Evolutionary conservation across 495 filamentous ascomycete genomes (phyloP), one percentile per base, ranked within the genome.

Genomic region (Penicillium canescens): DNA sequence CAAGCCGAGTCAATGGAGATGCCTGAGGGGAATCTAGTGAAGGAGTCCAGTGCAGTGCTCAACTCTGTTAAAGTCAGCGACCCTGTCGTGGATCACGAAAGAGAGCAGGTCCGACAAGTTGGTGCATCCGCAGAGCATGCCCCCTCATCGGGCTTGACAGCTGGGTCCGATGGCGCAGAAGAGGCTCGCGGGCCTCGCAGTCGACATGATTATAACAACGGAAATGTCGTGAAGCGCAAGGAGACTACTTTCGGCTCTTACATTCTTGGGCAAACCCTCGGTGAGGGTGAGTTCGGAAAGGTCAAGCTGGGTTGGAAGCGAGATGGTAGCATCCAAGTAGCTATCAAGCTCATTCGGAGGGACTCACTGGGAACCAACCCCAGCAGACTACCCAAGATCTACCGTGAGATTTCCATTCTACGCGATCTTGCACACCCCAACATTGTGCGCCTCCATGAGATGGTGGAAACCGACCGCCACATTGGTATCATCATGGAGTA

Each of bases 251-350:
- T 98, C 66, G 95, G 94, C 35, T 90, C 96, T 23, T 99, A 96
- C 65, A 90, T 94, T 51, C 78, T 99, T 8, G 94, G 94, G 4
- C 91, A 96, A 61, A 97, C 93, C n/a, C 86, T 99, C 24, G 94
- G 94, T 43, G 94, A 98, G 75, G 94, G 94, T 31, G 94, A 99
- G 64, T 99, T 99, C 67, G 94, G 94, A 46, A 99, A 99, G 66
- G 94, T 99, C 60, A 98, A 97, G 70, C 82, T 99, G 61, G 94
- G 94, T n/a, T 99, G 95, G 94, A 98, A 96, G 73, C 86, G 88
- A 66, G 92, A 96, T 70, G 91, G 91, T 24, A 92, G 88, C 52
- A 87, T 96, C 40, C 81, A 98, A 77, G 94, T 99, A 53, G 94
- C 94, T 54, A 96, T 99, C 76, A 99, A 99, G 70, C 86, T 99